A percentile compares a stretch with the other conserved stretches of the same genome.
Conservation (phyloP, 306 rosid species). For the Trifolium dubium region DNA sequence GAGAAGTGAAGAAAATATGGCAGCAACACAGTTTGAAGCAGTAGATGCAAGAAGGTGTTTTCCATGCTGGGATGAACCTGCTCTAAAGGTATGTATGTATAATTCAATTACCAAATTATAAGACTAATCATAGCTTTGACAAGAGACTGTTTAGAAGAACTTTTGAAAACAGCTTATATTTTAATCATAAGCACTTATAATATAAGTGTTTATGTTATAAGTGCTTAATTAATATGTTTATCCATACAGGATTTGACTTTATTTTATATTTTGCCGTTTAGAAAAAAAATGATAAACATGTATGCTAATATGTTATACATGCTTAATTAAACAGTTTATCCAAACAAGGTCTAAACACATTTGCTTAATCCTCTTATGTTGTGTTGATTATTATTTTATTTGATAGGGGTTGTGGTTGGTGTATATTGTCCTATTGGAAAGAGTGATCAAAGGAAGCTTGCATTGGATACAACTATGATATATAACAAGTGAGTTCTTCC, state of each 20-base stretch:
- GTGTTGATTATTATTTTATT: slow-evolving; percentile 11
- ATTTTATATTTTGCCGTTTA: no score
- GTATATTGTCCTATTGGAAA: slow-evolving; percentile 64
- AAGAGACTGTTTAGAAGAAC: background rate
- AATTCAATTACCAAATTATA: background rate
- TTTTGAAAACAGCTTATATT: no score
- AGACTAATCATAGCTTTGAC: slow-evolving; percentile 12
- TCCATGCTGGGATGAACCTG: slow-evolving; percentile 85
- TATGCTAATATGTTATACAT: no score
- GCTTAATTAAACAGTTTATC: no score
- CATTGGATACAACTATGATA: slow-evolving; percentile 58
- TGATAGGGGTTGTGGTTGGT: slow-evolving; percentile 59
- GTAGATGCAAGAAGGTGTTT: slow-evolving; percentile 72
- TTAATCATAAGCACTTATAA: no score
- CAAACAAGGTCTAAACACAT: background rate
- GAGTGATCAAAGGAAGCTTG: slow-evolving; percentile 56
- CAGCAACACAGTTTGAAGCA: slow-evolving; percentile 67
- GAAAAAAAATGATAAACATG: no score
- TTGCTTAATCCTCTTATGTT: slow-evolving; percentile 1
- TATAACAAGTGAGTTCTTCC: slow-evolving; percentile 49
- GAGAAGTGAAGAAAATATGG: slow-evolving; percentile 66
- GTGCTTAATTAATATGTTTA: no score
- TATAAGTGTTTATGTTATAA: no score
- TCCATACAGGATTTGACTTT: no score
- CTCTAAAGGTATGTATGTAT: slow-evolving; percentile 53